Base-by-base conservation (phyloP, 805 yeast genomes). In the Yarrowia osloensis region DNA sequence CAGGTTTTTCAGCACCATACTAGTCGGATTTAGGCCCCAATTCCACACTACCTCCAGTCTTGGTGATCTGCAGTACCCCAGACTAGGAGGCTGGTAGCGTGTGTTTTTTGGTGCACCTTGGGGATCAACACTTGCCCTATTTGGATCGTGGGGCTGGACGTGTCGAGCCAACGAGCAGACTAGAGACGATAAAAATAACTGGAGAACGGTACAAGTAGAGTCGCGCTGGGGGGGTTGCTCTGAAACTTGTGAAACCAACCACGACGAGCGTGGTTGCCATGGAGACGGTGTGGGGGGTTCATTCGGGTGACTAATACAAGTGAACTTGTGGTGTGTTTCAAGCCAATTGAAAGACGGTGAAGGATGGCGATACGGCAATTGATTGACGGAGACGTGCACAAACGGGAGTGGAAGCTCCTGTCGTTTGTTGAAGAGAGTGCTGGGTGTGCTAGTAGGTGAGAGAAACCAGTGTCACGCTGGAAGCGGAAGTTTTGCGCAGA, bases 41-140 rank as follows among this genome's bases (percentile, higher is more conserved):
- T 15, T 35, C 40, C 28, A 44, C 24, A 21, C 17, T 22, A 19
- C 7, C 13, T n/a, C 21, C 26, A 42, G 15, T 2, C 15, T 22
- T 8, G 17, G 13, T 8, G 21, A 49, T 49, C 54, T 19, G 37
- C 37, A 29, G 4, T 29, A 31, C 55, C 55, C 55, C 55, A 19
- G 55, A 49, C 37, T 29, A 49, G 55, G 39, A 12, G 55, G 55
- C 55, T 49, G 55, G 55, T 29, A 31, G 55, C n/a, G 26, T 29
- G 55, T 29, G n/a, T 28, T 28, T 29, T 49, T 49, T 49, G 35
- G 35, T 49, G 54, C 54, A 19, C 22, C 24, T 47, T 22, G n/a
- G 19, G 17, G 33, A 46, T 7, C 54, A 19, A 46, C 52, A 2
- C 31, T 13, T 49, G 35, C 54, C 54, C 3, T 12, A 19, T 49